Base-by-base conservation (phyloP, 2,329 filamentous ascomycete genomes). In the Sporothrix schenckii region DNA sequence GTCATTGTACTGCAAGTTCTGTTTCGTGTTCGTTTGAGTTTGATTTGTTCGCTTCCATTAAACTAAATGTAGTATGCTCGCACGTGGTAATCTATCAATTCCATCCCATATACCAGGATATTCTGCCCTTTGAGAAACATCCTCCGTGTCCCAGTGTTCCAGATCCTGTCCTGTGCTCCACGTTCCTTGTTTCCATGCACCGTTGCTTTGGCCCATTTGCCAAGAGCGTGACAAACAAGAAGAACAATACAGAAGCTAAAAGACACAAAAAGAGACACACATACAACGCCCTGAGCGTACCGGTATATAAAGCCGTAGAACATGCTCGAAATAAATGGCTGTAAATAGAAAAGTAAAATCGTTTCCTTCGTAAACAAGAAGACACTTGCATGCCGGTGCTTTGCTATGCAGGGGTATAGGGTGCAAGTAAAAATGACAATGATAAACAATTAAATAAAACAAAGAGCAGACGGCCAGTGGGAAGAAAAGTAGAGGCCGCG, bases 361-460 rank as follows among this genome's bases (percentile, higher is more conserved):
- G 34, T 69, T 47, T 21, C 58, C 50, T 50, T 66, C 47, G 34
- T 69, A 47, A 54, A 27, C 19, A 24, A 61, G 21, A 41, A 63
- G 30, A 56, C 49, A 65, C 58, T 44, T 49, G 60, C 58, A 47
- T 47, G 68, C 58, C 53, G 41, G 27, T 52, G 44, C 58, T 63
- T 52, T 63, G 54, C 27, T 53, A 66, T 69, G 68, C 58, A 56
- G 34, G 68, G 68, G 68, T 69, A 69, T 69, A 69, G 27, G 56
- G 66, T 50, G 60, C 50, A 44, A 54, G 68, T 34, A 61, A 61
- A 76, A 74, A 77, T 77, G 77, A 53, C 75, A 77, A 77, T 75
- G 73, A 76, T 77, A 76, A 77, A 72, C 74, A 44, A 34, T 34
- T n/a, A 47, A 16, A 34, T 65, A 39, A 41, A 54, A 34, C 44